These are phyloP conservation scores for Aureobasidium leucospermi DNA, from an alignment of 2,329 filamentous ascomycete species.

Conservation along the genomic window DNA sequence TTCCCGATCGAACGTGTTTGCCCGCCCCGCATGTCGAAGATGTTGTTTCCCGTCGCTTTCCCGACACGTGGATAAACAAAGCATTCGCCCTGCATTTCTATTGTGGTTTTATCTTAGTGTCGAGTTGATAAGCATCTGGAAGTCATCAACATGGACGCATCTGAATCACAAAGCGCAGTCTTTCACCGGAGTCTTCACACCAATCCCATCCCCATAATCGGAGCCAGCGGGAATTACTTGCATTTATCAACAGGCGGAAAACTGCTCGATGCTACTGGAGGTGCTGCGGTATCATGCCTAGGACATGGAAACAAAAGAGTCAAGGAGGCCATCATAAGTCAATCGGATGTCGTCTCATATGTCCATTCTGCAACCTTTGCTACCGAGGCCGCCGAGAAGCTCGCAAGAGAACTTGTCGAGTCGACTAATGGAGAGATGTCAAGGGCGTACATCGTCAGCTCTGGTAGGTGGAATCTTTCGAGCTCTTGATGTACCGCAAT, in stretches of 20 bases:
- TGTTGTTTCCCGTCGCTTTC: neutral
- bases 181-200: constrained; percentile 46
- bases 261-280: constrained; percentile 66
- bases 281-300: constrained; percentile 64
- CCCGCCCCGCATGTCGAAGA: neutral
- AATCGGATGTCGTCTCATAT: constrained; percentile 54
- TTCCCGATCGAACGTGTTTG: neutral
- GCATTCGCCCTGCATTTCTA: neutral
- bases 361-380: constrained; percentile 53
- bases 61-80: neutral
- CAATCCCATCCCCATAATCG: constrained; percentile 40
- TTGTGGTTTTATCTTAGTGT: neutral
- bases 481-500: neutral
- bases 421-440: constrained; percentile 47
- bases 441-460: constrained; percentile 50
- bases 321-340: constrained; percentile 49
- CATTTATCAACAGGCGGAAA: constrained; percentile 47
- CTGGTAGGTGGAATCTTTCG: constrained; percentile 37
- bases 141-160: neutral
- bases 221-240: constrained; percentile 46
- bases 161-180: constrained; percentile 26
- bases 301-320: constrained; percentile 60
- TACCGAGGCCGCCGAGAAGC: constrained; percentile 45
- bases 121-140: neutral
- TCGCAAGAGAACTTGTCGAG: constrained; percentile 43